Percentiles rank a stretch among this genome's conserved stretches.
These are phyloP conservation scores for Dictyostelium firmibasis DNA, from an alignment of 78 protist species.

Conservation along the genomic window DNA sequence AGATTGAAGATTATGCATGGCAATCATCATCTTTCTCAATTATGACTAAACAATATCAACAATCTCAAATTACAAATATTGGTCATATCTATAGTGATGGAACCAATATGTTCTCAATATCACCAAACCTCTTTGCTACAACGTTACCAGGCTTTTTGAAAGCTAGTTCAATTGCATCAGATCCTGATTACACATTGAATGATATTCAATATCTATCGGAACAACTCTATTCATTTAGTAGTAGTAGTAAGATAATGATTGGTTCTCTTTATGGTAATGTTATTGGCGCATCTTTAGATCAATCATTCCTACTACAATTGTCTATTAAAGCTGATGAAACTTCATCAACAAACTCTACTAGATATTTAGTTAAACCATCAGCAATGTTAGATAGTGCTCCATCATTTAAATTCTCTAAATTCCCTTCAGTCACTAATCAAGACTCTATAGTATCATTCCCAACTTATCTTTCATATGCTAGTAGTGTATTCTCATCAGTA, in stretches of 20 bases:
- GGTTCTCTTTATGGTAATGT: neutral
- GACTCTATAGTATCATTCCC: slow-evolving; percentile 84
- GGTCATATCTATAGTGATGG: slow-evolving; percentile 68
- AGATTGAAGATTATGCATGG: slow-evolving; percentile 4
- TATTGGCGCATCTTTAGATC: slow-evolving; percentile 12
- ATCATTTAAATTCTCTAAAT: slow-evolving; percentile 44
- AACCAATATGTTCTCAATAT: slow-evolving; percentile 9
- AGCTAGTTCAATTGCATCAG: neutral
- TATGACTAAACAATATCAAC: neutral
- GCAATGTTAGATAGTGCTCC: slow-evolving; percentile 84
- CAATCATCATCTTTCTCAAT: neutral
- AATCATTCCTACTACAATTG: slow-evolving; percentile 5
- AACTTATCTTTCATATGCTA: slow-evolving; percentile 29
- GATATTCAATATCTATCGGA: slow-evolving; percentile 9
- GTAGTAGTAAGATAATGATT: neutral
- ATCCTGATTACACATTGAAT: slow-evolving; percentile 16
- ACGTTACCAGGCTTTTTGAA: slow-evolving; percentile 56
- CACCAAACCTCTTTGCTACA: slow-evolving; percentile 80
- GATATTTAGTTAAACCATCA: slow-evolving; percentile 23
- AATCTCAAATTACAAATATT: slow-evolving; percentile 28
- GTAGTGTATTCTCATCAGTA: neutral
- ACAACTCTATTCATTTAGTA: neutral
- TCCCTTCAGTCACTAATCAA: slow-evolving; percentile 71
- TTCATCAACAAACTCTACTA: neutral
- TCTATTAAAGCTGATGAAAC: neutral